These are phyloP conservation scores for Diaporthe velutina DNA, from an alignment of 2,329 filamentous ascomycete genomes.

Conservation along the genomic window DNA sequence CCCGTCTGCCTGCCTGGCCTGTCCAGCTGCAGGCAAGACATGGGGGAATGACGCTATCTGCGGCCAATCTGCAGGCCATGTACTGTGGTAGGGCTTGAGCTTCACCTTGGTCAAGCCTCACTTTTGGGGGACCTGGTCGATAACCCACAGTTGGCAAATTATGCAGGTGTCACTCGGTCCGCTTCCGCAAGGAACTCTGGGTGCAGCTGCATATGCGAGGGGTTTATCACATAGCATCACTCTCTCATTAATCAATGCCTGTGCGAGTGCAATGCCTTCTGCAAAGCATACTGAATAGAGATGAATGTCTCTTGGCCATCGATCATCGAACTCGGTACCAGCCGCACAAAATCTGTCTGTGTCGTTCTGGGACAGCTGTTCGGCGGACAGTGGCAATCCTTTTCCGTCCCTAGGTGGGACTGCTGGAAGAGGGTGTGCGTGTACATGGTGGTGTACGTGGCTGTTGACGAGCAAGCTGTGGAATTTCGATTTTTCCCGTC, in stretches of 20 bases:
- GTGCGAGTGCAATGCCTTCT: not conserved
- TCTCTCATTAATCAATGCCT: slow-evolving; percentile 29
- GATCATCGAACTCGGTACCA: slow-evolving; percentile 16
- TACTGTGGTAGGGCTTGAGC: slow-evolving; percentile 16
- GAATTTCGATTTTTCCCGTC: slow-evolving; percentile 2
- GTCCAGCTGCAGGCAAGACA: slow-evolving; percentile 22
- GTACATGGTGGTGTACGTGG: not conserved
- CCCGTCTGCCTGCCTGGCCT: slow-evolving; percentile 10
- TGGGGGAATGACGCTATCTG: slow-evolving; percentile 31
- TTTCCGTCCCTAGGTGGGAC: not conserved
- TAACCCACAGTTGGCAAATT: slow-evolving; percentile 37
- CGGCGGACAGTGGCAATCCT: not conserved
- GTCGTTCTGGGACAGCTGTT: slow-evolving; percentile 13
- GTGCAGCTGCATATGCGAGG: slow-evolving; percentile 38
- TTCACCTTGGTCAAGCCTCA: slow-evolving; percentile 34
- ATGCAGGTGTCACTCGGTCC: slow-evolving; percentile 41
- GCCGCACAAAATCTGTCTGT: not conserved
- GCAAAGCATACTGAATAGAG: slow-evolving; percentile 14
- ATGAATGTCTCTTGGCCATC: not conserved
- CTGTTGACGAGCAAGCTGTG: slow-evolving; percentile 24
- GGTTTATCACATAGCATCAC: slow-evolving; percentile 33
- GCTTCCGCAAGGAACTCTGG: slow-evolving; percentile 37
- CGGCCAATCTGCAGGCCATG: slow-evolving; percentile 35
- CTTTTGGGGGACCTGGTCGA: slow-evolving; percentile 16
- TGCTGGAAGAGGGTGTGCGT: not conserved